Conservation (phyloP, 306 rosid species). For the Elaeagnus macrophylla region DNA sequence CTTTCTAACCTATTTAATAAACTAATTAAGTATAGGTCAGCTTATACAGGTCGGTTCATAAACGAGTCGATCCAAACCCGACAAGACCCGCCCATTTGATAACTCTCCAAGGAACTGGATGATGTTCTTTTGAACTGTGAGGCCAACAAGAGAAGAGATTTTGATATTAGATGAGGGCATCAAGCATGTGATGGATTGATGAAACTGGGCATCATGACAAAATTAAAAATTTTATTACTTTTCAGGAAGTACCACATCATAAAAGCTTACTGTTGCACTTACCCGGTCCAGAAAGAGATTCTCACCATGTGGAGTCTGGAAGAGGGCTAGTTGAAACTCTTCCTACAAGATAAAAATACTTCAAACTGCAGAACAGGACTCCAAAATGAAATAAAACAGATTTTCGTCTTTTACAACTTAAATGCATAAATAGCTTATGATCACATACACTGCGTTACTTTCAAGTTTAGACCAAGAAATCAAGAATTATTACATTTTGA, state of each 20-base stretch:
- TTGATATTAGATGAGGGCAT: background rate
- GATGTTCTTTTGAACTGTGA: too few relatives aligned
- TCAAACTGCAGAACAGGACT: background rate
- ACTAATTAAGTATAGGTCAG: too few relatives aligned
- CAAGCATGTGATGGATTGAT: background rate
- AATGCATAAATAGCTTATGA: background rate
- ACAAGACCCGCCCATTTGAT: too few relatives aligned
- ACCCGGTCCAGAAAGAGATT: slow-evolving; percentile 76
- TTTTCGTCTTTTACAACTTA: background rate
- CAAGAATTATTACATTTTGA: too few relatives aligned
- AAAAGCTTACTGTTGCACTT: slow-evolving; percentile 11
- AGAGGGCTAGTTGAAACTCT: slow-evolving; percentile 71
- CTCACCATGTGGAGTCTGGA: slow-evolving; percentile 41
- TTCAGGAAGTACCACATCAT: background rate
- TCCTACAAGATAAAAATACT: slow-evolving; percentile 34
- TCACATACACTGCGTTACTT: too few relatives aligned
- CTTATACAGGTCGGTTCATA: too few relatives aligned
- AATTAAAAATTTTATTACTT: background rate
- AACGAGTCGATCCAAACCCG: too few relatives aligned
- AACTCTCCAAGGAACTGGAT: too few relatives aligned
- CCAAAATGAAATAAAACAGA: background rate
- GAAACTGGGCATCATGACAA: background rate
- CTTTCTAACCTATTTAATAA: too few relatives aligned
- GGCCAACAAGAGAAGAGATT: background rate
- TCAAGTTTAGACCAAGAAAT: too few relatives aligned